Conservation (phyloP, 2,329 filamentous ascomycete genomes). For the Xylariaceae sp. region DNA sequence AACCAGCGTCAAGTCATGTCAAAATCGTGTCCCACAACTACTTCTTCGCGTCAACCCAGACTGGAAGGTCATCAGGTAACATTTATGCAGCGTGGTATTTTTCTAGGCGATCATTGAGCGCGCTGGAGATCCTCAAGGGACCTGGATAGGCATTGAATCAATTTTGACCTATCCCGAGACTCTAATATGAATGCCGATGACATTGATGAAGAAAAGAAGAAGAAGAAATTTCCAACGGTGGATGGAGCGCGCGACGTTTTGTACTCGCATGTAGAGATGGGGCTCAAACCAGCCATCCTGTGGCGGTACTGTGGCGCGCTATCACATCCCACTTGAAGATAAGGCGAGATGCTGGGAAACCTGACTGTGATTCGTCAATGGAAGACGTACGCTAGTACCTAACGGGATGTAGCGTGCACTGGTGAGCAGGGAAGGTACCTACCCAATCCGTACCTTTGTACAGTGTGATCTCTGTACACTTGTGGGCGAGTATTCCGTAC, state of each 20-base stretch:
- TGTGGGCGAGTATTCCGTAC: too few species aligned
- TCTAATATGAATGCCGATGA: slow-evolving; percentile 95
- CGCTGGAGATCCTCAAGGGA: slow-evolving; percentile 75
- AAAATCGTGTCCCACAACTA: slow-evolving; percentile 36
- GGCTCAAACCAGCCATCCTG: slow-evolving; percentile 17
- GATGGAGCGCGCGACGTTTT: slow-evolving; percentile 8
- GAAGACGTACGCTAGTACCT: neutral
- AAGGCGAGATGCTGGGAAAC: neutral
- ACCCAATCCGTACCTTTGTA: neutral
- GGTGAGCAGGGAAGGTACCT: neutral
- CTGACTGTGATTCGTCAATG: neutral
- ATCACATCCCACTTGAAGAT: neutral
- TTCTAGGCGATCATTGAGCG: slow-evolving; percentile 98
- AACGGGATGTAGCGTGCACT: neutral
- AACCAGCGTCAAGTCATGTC: neutral
- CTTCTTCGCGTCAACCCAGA: slow-evolving; percentile 37
- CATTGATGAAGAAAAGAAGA: slow-evolving; percentile 60
- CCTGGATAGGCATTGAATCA: slow-evolving; percentile 86
- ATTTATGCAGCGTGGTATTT: slow-evolving; percentile 64
- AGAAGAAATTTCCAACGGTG: slow-evolving; percentile 28
- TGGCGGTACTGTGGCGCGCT: slow-evolving; percentile 1
- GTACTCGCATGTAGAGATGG: neutral
- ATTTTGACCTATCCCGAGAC: slow-evolving; percentile 82
- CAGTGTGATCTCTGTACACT: neutral
- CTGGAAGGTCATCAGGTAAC: slow-evolving; percentile 53